A percentile compares a stretch with the other conserved stretches of the same genome.
Evolutionary conservation across 495 filamentous ascomycete species (phyloP).

Genomic region (Copromyces sp.): DNA sequence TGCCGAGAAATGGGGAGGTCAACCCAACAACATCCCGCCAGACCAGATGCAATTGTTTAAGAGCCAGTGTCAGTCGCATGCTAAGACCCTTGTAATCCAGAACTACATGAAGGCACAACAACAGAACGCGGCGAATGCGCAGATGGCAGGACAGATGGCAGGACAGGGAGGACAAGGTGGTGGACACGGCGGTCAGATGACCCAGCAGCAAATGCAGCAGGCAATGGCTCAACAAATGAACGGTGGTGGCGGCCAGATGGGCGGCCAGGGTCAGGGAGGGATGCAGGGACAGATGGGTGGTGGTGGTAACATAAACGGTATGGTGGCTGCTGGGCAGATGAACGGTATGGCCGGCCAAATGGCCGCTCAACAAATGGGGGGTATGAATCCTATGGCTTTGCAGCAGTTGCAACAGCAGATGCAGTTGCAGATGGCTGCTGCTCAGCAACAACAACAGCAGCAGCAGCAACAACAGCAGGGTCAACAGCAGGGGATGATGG

Average conservation of each 20-base stretch:
- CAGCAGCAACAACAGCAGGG: constrained; percentile 8
- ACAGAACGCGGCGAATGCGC: constrained; percentile 18
- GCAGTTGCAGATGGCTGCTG: neutral
- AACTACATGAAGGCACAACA: constrained; percentile 12
- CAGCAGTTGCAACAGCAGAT: neutral
- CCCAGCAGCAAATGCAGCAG: neutral
- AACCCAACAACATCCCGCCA: constrained; percentile 23
- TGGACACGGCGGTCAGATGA: neutral
- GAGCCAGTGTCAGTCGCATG: constrained; percentile 11
- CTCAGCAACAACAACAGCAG: neutral
- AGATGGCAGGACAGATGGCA: constrained; percentile 14
- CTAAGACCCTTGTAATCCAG: constrained; percentile 12
- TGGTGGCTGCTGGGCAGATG: neutral
- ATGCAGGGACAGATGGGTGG: neutral
- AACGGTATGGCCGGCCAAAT: neutral
- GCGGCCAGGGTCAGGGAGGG: neutral
- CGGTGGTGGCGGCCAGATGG: neutral
- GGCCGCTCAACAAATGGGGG: neutral
- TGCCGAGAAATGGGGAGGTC: constrained; percentile 24
- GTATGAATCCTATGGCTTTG: neutral
- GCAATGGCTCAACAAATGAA: neutral
- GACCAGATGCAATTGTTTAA: constrained; percentile 25
- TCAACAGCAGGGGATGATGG: constrained; percentile 9
- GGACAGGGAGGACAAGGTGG: constrained; percentile 4
- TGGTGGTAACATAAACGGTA: neutral